A percentile compares a stretch with the other conserved stretches of the same genome.
Evolutionary conservation across 495 filamentous ascomycete genomes (phyloP).

Genomic region (Penicillium cataractarum): DNA sequence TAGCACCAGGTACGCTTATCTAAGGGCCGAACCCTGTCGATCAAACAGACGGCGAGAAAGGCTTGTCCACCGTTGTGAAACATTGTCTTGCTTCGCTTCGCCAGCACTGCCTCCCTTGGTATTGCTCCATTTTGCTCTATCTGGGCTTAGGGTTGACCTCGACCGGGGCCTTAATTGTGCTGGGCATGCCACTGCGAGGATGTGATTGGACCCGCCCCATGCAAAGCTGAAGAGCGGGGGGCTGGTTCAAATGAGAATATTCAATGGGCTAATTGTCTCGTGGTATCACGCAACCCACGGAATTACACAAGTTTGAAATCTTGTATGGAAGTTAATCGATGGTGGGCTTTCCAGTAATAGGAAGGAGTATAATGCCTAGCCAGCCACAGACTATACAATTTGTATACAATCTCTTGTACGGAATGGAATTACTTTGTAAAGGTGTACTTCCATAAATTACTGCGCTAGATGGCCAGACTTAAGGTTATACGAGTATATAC

Average conservation of each 20-base stretch:
- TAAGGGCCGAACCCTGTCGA: slow-evolving; percentile 34
- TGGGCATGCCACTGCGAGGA: background rate
- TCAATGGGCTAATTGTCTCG: slow-evolving; percentile 11
- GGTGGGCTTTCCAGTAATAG: too few species aligned
- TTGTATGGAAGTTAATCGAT: too few species aligned
- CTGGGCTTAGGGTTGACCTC: background rate
- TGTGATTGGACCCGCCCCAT: background rate
- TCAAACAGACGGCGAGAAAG: slow-evolving; percentile 28
- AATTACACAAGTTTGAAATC: background rate
- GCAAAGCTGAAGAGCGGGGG: background rate
- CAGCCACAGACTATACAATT: too few species aligned
- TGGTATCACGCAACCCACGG: slow-evolving; percentile 19
- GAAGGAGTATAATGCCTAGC: too few species aligned
- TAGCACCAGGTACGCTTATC: slow-evolving; percentile 13
- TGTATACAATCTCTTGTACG: background rate
- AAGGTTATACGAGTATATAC: background rate
- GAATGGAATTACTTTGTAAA: too few species aligned
- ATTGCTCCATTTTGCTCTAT: background rate
- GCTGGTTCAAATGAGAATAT: background rate
- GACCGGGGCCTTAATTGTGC: slow-evolving; percentile 3
- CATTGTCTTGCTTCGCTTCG: slow-evolving; percentile 22
- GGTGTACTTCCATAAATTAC: background rate
- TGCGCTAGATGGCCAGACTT: background rate
- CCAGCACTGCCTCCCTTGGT: slow-evolving; percentile 20
- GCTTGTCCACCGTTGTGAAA: slow-evolving; percentile 25